phyloP scores from a whole-genome alignment of 805 yeast genomes.

The Pichia sporocuriosa region DNA sequence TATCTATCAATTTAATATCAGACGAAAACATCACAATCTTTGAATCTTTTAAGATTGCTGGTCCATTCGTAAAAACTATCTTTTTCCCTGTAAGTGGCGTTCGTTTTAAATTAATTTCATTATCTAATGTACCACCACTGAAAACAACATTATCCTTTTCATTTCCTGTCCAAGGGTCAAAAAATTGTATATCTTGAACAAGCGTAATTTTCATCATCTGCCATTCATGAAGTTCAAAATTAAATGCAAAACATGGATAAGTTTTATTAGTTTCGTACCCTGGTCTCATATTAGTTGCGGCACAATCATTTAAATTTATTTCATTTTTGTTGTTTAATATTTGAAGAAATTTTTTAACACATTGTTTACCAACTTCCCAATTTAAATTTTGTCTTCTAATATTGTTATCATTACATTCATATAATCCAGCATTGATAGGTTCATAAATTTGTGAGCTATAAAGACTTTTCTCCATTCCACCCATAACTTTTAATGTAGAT shows the following conservation, averaged over 20 bases:
- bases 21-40: constrained; percentile 7
- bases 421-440: neutral
- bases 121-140: constrained; percentile 4
- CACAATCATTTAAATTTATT: neutral
- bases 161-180: constrained; percentile 5
- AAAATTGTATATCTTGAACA: neutral
- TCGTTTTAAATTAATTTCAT: neutral
- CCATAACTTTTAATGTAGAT: constrained; percentile 19
- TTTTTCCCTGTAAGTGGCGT: neutral
- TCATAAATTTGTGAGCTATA: constrained; percentile 1
- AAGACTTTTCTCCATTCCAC: constrained; percentile 21
- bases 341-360: constrained; percentile 1
- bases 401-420: neutral
- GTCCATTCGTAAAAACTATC: constrained; percentile 5
- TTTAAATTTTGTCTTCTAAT: neutral
- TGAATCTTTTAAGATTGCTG: constrained; percentile 7
- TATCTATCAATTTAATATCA: constrained; percentile 12
- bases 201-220: neutral
- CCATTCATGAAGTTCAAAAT: neutral
- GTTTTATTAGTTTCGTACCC: neutral
- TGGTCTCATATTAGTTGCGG: too few relatives aligned
- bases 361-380: constrained; percentile 2
- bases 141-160: neutral
- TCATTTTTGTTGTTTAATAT: neutral
- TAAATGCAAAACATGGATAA: neutral